These are phyloP conservation scores for Medicago arabica DNA, from an alignment of 306 rosid genomes.

Conservation along the genomic window DNA sequence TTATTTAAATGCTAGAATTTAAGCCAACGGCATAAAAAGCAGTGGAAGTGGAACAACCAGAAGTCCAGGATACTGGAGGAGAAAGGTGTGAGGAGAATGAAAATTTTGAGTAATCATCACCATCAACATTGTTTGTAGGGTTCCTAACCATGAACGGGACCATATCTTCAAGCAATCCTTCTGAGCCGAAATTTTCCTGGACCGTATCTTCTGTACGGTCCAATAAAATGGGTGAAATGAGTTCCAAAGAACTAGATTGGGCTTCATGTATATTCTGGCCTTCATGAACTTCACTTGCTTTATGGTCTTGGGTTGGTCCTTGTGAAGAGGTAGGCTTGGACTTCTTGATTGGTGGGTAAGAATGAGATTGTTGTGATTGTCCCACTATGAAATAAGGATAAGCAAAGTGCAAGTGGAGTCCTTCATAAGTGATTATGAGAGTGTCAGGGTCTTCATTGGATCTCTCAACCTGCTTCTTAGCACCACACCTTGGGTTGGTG, in stretches of 20 bases:
- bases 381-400: constrained; percentile 65
- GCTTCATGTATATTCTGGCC: constrained; percentile 36
- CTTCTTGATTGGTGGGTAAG: constrained; percentile 58
- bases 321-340: constrained; percentile 47
- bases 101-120: constrained; percentile 44
- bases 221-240: neutral
- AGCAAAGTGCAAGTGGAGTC: constrained; percentile 88
- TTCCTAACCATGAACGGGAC: constrained; percentile 84
- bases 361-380: constrained; percentile 41
- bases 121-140: constrained; percentile 48
- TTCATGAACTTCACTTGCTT: constrained; percentile 5
- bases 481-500: constrained; percentile 88
- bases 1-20: constrained; percentile 45
- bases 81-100: constrained; percentile 40
- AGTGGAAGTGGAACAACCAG: constrained; percentile 42
- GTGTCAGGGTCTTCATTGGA: constrained; percentile 79
- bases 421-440: constrained; percentile 84
- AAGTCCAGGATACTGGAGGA: constrained; percentile 56
- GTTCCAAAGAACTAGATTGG: constrained; percentile 14
- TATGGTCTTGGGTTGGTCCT: constrained; percentile 29
- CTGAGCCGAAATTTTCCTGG: constrained; percentile 53
- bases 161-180: constrained; percentile 89
- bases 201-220: constrained; percentile 35
- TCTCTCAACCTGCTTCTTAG: constrained; percentile 95
- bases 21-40: constrained; percentile 46